Evolutionary conservation across 257 asterid genomes (phyloP).

Genomic region (Solanum megistacrolobum): DNA sequence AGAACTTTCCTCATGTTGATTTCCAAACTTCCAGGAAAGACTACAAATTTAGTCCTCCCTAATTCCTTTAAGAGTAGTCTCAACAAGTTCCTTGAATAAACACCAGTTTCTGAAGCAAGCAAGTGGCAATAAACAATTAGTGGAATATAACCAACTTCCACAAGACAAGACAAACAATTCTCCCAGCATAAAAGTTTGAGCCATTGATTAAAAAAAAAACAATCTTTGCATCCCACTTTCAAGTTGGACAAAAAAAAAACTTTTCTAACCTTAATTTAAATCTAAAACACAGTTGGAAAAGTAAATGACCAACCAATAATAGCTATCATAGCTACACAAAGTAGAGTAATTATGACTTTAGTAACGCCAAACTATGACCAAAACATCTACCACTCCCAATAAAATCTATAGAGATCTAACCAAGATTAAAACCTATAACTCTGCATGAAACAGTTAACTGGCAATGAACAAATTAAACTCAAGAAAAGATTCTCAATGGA

Average conservation of each 20-base stretch:
- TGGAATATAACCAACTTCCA: conserved; percentile 7
- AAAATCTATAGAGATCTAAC: not conserved
- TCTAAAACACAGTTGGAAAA: not conserved
- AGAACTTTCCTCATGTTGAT: conserved; percentile 42
- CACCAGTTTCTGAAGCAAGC: conserved; percentile 10
- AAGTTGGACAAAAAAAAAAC: not conserved
- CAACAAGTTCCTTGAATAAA: conserved; percentile 5
- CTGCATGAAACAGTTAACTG: not conserved
- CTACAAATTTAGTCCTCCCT: not conserved
- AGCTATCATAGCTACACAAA: not conserved
- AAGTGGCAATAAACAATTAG: not conserved
- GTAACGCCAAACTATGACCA: not conserved
- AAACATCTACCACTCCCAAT: not conserved
- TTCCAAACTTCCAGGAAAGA: not conserved
- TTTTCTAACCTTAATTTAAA: not conserved
- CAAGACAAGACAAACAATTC: not conserved
- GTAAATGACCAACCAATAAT: not conserved
- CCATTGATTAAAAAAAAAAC: not conserved
- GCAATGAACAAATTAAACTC: not conserved
- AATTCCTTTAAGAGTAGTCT: not conserved
- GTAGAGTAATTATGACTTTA: not conserved
- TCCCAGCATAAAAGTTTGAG: not conserved
- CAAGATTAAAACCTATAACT: not conserved
- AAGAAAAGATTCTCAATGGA: not conserved
- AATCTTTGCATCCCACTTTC: not conserved